Evolutionary conservation across 257 asterid species (phyloP), one percentile per base, ranked within the genome.

Genomic region (Salvia splendens): DNA sequence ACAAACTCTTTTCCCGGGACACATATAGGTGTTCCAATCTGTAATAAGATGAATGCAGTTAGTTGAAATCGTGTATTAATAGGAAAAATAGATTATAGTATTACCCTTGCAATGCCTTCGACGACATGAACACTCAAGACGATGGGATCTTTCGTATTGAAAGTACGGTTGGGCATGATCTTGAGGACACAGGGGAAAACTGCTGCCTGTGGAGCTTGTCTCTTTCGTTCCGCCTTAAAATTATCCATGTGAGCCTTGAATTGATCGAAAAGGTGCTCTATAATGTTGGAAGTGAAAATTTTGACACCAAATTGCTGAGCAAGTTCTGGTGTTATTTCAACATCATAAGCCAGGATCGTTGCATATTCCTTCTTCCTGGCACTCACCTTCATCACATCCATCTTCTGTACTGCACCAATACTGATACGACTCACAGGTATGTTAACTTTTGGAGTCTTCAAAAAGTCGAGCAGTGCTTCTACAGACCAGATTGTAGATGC

Each of bases 401-500:
- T 94, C 76, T 87, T 94, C 75, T 91, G 97, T 61, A 87, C 93
- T 0, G 96, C 96, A 52, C 96, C 99, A 60, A 94, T 88, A 82
- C 97, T 89, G 70, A 91, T 91, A 72, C 96, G 97, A 79, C 97
- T 94, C 38, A 94, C 97, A 67, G 97, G 99, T 82, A 94, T 91
- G 71, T 73, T 86, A 46, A 94, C 97, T 30, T 76, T 91, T 3
- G 95, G 96, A n/a, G 86, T 77, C 82, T 94, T 94, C 85, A 94
- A 78, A 84, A 94, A 94, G 84, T 94, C 96, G 59, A 94, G 74
- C 68, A 94, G 73, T 43, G 99, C 99, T 84, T 94, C 99, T 72
- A 94, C 1, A 20, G 24, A 20, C 24, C 24, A 0, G 1, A 20
- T 0, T 20, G 24, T 20, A 20, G 24, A 20, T 71, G 99, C 96